Conservation (phyloP, 805 yeast genomes). For the Candida michaelii region DNA sequence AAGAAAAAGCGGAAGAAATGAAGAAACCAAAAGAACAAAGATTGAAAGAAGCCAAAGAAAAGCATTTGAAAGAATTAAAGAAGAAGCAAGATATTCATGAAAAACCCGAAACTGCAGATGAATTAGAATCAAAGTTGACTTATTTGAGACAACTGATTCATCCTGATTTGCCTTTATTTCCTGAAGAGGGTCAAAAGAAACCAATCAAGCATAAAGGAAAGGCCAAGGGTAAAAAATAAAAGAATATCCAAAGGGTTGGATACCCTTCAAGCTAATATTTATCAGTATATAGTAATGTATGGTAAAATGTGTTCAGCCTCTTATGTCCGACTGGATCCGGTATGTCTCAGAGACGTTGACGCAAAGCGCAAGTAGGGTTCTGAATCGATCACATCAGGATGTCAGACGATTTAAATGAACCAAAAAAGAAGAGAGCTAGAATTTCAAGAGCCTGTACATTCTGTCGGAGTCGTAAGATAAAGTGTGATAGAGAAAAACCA, state of each 20-base stretch:
- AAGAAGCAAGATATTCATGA: conserved; percentile 26
- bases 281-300: too few relatives aligned
- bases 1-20: conserved; percentile 20
- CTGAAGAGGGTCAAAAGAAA: conserved; percentile 12
- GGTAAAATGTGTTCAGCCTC: too few relatives aligned
- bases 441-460: conserved; percentile 25
- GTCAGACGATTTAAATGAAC: background rate
- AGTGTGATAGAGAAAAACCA: conserved; percentile 36
- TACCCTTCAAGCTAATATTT: too few relatives aligned
- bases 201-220: background rate
- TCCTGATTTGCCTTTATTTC: conserved; percentile 17
- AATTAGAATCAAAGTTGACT: conserved; percentile 34
- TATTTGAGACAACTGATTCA: conserved; percentile 14
- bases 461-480: conserved; percentile 37
- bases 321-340: too few relatives aligned
- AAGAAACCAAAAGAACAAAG: conserved; percentile 20
- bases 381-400: background rate
- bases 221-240: background rate
- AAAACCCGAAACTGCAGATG: conserved; percentile 37
- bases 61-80: conserved; percentile 16
- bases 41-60: conserved; percentile 18
- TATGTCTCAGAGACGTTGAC: too few relatives aligned
- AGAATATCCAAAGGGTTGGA: too few relatives aligned
- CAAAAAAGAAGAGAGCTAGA: conserved; percentile 2
- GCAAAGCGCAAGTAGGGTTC: too few relatives aligned